Percentiles rank a stretch among this genome's conserved stretches.
Conservation (phyloP, 1,139 yeast genomes). For the Saccharomycopsis hybrid region DNA sequence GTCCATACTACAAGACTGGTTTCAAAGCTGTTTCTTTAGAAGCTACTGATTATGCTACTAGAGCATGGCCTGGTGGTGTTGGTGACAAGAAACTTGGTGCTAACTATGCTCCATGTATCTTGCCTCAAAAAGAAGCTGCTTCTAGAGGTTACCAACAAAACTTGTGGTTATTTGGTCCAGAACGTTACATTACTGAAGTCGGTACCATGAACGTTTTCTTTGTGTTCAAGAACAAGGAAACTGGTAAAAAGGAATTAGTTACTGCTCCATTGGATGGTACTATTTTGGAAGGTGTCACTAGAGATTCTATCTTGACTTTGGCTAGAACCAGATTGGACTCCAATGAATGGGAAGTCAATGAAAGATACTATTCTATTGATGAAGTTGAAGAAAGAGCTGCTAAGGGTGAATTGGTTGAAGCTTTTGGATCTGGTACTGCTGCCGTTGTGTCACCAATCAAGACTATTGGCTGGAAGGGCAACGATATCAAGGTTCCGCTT, state of each 20-base stretch:
- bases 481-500: constrained; percentile 68
- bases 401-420: constrained; percentile 83
- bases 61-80: constrained; percentile 99
- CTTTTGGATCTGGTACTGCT: constrained; percentile 97
- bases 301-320: constrained; percentile 77
- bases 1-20: constrained; percentile 84
- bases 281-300: constrained; percentile 91
- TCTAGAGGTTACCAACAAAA: constrained; percentile 87
- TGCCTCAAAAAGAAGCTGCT: constrained; percentile 87
- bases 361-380: constrained; percentile 72
- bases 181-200: constrained; percentile 66
- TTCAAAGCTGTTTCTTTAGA: constrained; percentile 91
- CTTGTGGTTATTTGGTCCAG: constrained; percentile 88
- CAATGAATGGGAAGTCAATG: constrained; percentile 71
- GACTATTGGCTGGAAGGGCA: constrained; percentile 73
- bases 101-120: constrained; percentile 91
- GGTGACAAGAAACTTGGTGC: constrained; percentile 97
- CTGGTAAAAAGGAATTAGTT: constrained; percentile 85
- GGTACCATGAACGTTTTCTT: constrained; percentile 96
- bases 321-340: constrained; percentile 69
- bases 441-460: constrained; percentile 93
- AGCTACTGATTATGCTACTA: constrained; percentile 90
- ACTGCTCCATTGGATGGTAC: constrained; percentile 98
- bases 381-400: constrained; percentile 75
- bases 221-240: constrained; percentile 59